A percentile compares a stretch with the other conserved stretches of the same genome.
Conservation (phyloP, 805 yeast species). For the Myxozyma kluyveri region DNA sequence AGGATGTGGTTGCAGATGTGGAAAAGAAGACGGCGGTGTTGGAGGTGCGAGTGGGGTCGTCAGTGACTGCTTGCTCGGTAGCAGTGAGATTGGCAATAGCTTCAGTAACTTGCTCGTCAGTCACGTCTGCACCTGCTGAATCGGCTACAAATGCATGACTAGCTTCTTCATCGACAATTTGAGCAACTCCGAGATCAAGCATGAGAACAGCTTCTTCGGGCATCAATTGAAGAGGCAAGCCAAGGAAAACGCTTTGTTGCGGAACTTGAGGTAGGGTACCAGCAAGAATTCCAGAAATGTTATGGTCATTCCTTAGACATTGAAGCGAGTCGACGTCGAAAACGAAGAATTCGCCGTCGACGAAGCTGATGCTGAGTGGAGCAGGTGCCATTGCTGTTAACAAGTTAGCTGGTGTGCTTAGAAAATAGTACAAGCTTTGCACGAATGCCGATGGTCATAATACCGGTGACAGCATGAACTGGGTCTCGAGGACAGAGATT, state of each 20-base stretch:
- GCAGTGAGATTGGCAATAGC: neutral
- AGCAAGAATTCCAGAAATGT: constrained; percentile 70
- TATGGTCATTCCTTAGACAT: constrained; percentile 52
- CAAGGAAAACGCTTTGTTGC: constrained; percentile 85
- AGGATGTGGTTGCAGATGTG: constrained; percentile 5
- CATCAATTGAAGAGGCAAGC: constrained; percentile 73
- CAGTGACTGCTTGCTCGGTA: neutral
- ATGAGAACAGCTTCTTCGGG: constrained; percentile 74
- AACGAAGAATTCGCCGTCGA: constrained; percentile 28
- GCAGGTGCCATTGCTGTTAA: neutral
- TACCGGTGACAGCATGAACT: constrained; percentile 22
- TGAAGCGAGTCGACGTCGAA: constrained; percentile 43
- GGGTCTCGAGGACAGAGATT: constrained; percentile 7
- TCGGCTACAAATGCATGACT: constrained; percentile 31
- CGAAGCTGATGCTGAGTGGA: constrained; percentile 11
- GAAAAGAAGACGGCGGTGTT: neutral
- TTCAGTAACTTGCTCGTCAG: neutral
- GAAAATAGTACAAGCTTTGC: constrained; percentile 2
- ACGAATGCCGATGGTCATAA: too few species aligned
- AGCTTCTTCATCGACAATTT: constrained; percentile 45
- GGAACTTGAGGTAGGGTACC: constrained; percentile 91
- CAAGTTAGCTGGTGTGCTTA: neutral
- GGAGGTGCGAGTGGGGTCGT: neutral
- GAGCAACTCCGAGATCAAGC: constrained; percentile 37
- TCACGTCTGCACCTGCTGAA: constrained; percentile 1